A percentile compares a stretch with the other conserved stretches of the same genome.
Evolutionary conservation across 139 green algal species (phyloP).

Genomic region (Chloropicon primus): DNA sequence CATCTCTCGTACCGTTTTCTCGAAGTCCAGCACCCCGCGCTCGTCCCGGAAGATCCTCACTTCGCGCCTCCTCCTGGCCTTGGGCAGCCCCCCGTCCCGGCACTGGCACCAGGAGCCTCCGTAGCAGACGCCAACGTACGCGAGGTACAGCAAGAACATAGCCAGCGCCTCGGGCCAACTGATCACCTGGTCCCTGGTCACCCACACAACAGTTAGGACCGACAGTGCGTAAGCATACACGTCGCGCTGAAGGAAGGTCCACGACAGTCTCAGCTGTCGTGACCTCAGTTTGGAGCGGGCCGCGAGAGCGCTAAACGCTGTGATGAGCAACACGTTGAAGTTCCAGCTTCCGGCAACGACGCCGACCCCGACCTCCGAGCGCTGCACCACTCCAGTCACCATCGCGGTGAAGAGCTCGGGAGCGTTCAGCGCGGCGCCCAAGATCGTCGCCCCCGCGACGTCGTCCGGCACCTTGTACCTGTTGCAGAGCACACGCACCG

Average conservation of each 20-base stretch:
- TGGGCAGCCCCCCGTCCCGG: neutral
- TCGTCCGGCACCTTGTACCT: conserved; percentile 1
- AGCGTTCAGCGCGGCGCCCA: conserved; percentile 4
- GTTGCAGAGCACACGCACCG: neutral
- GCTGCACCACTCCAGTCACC: neutral
- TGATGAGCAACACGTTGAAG: conserved; percentile 7
- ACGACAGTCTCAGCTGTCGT: neutral
- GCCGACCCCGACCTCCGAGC: neutral
- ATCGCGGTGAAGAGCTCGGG: conserved; percentile 1
- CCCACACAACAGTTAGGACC: neutral
- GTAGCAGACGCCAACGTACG: conserved; percentile 1
- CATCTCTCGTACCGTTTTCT: neutral
- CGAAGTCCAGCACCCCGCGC: neutral
- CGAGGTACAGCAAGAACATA: neutral
- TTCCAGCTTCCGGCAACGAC: conserved; percentile 2
- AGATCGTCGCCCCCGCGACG: neutral
- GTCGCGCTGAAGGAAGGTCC: conserved; percentile 3
- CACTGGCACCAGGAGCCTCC: neutral
- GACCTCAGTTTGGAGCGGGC: neutral
- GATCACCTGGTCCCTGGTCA: neutral
- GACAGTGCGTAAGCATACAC: neutral
- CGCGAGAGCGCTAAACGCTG: neutral
- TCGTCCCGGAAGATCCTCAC: neutral
- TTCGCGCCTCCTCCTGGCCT: neutral
- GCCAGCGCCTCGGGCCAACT: neutral